Evolutionary conservation across 371 early-diverging fungal genomes (phyloP), one percentile per base, ranked within the genome.

Genomic region (Mortierella polycephala): DNA sequence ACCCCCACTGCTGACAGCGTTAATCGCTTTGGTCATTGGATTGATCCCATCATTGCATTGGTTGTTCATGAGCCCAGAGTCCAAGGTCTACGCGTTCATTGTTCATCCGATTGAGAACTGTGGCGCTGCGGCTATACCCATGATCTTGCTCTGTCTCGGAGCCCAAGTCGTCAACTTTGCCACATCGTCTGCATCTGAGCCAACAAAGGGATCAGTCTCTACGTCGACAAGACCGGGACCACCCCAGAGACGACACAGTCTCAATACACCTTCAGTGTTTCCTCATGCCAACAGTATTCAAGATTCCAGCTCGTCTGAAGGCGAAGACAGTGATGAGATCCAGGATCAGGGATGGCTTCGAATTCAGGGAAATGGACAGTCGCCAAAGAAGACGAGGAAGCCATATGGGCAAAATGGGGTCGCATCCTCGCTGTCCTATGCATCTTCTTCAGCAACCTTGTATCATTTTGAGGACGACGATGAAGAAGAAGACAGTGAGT

Each of bases 91-190:
- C 51, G 74, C 89, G 30, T 79, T 89, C 8, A 66, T 91, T 23
- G 85, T 90, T 46, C 75, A 77, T 39, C 90, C 91, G 0, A 82
- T 93, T 41, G 89, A 90, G 51, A 81, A 83, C 37, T 90, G 91
- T 71, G 90, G 91, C 23, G 84, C 84, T 23, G 90, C 90, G 0
- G 86, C 91, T 7, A 89, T 93, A n/a, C 93, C 93, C 6, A 81
- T 91, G 57, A 86, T 90, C 16, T 71, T 93, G 53, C 75, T 90
- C 11, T 89, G 91, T 67, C 84, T 93, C 0, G 93, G 93, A 13
- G 86, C 91, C 14, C 91, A 93, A 71, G 75, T 93, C 7, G 64
- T 71, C 9, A 50, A 71, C 11, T 67, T 76, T 53, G 68, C 76
- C 12, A 37, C 69, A 7, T 23, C 64, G 39, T 60, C 66, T 7